These are phyloP conservation scores for Croton setiger DNA, from an alignment of 441 rosid genomes.

Conservation along the genomic window DNA sequence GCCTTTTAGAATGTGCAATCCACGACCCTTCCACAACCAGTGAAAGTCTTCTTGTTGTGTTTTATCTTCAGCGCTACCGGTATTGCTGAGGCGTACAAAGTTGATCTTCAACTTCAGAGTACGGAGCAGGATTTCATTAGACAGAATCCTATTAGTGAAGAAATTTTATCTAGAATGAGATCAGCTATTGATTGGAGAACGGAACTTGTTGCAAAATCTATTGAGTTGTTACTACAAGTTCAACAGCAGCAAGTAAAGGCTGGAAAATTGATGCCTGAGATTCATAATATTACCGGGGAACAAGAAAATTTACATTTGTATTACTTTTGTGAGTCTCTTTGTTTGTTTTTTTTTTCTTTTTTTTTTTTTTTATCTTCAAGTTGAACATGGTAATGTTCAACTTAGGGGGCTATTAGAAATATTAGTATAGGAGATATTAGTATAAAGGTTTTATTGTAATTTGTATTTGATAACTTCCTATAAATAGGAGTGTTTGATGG, in stretches of 20 bases:
- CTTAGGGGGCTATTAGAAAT: too few species aligned
- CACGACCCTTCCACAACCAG: conserved; percentile 65
- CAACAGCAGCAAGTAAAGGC: conserved; percentile 62
- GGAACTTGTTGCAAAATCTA: conserved; percentile 56
- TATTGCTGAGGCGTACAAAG: conserved; percentile 82
- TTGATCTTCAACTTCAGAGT: conserved; percentile 58
- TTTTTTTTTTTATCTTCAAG: too few species aligned
- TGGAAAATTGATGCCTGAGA: conserved; percentile 43
- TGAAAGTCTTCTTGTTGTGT: conserved; percentile 83
- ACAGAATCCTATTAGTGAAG: conserved; percentile 41
- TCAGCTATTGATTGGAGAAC: conserved; percentile 66
- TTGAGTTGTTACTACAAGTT: conserved; percentile 62
- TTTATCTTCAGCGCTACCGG: conserved; percentile 90
- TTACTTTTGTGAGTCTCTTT: too few species aligned
- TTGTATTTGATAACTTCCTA: too few species aligned
- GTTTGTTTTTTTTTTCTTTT: too few species aligned
- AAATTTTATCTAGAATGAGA: conserved; percentile 48
- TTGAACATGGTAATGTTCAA: too few species aligned
- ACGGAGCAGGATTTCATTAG: conserved; percentile 59
- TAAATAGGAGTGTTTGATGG: too few species aligned
- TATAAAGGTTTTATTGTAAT: too few species aligned
- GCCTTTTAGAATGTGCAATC: conserved; percentile 69
- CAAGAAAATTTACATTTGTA: too few species aligned
- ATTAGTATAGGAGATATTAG: too few species aligned
- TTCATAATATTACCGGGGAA: conserved; percentile 30